These are phyloP conservation scores for Pythium monospermum DNA, from an alignment of 352 stramenopile genomes.

Conservation along the genomic window DNA sequence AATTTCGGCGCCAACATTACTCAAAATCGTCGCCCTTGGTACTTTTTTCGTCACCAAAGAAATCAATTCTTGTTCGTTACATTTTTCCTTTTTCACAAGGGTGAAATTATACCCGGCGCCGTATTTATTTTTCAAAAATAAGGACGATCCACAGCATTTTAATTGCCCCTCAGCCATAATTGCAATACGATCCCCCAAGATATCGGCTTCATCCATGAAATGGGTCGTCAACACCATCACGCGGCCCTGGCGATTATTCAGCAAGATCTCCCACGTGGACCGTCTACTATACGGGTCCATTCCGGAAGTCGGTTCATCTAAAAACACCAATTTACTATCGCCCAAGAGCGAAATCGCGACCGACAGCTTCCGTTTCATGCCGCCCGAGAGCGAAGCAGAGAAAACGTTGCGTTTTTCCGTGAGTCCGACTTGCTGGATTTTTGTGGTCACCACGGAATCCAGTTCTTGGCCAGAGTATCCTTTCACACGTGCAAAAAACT, in stretches of 20 bases:
- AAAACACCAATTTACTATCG: slow-evolving; percentile 70
- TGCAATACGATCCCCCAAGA: slow-evolving; percentile 76
- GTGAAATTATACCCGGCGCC: slow-evolving; percentile 64
- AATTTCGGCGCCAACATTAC: slow-evolving; percentile 58
- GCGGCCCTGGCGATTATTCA: slow-evolving; percentile 38
- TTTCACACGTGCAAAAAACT: slow-evolving; percentile 63
- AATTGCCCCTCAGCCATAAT: slow-evolving; percentile 75
- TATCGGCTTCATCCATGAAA: slow-evolving; percentile 93
- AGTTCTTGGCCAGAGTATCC: slow-evolving; percentile 34
- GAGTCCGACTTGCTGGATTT: slow-evolving; percentile 54
- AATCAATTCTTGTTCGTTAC: slow-evolving; percentile 29
- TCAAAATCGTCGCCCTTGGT: slow-evolving; percentile 33
- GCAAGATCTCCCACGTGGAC: slow-evolving; percentile 87
- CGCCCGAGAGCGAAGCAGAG: slow-evolving; percentile 55
- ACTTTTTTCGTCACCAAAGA: slow-evolving; percentile 28
- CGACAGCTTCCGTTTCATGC: slow-evolving; percentile 88
- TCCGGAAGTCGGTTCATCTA: slow-evolving; percentile 89
- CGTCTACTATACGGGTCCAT: slow-evolving; percentile 94
- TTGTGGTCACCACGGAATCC: slow-evolving; percentile 25
- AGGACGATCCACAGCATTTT: slow-evolving; percentile 47
- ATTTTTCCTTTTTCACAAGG: slow-evolving; percentile 43
- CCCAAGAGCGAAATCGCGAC: slow-evolving; percentile 85
- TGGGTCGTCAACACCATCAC: slow-evolving; percentile 90
- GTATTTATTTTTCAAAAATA: slow-evolving; percentile 74
- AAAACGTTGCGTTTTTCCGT: slow-evolving; percentile 48